Evolutionary conservation across 148 eudicot species (phyloP).

Genomic region (Drosera capensis): DNA sequence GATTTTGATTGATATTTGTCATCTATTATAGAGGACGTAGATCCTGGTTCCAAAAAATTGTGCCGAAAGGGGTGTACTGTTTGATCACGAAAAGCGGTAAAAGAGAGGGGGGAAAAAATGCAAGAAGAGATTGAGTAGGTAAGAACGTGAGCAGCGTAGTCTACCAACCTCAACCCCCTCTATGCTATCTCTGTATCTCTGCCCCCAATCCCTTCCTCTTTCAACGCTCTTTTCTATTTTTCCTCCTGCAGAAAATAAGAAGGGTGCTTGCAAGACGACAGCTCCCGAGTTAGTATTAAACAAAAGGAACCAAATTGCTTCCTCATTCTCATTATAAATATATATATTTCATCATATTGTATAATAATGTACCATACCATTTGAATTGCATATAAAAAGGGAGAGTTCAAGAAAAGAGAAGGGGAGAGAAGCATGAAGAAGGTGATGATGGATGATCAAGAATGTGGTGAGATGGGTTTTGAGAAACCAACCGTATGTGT

Average conservation of each 20-base stretch:
- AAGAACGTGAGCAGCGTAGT: background rate
- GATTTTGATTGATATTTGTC: too few relatives aligned
- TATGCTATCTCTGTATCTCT: background rate
- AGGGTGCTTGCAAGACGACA: too few relatives aligned
- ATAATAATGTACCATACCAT: background rate
- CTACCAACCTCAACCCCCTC: conserved; percentile 1
- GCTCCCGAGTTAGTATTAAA: too few relatives aligned
- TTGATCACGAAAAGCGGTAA: background rate
- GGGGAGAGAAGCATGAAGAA: background rate
- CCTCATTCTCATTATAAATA: too few relatives aligned
- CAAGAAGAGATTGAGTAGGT: conserved; percentile 1
- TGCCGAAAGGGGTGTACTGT: background rate
- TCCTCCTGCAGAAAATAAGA: too few relatives aligned
- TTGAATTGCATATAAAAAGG: background rate
- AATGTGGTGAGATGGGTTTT: conserved; percentile 7
- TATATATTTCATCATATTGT: too few relatives aligned
- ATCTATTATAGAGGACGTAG: too few relatives aligned
- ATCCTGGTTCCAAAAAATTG: too few relatives aligned
- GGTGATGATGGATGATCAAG: background rate
- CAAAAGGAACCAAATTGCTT: too few relatives aligned
- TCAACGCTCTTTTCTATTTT: too few relatives aligned
- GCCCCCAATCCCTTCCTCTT: too few relatives aligned
- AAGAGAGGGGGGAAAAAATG: background rate
- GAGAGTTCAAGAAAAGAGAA: background rate
- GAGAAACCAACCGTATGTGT: conserved; percentile 27